phyloP scores from a whole-genome alignment of 2,329 filamentous ascomycete genomes.

The Venturiaceae sp. region DNA sequence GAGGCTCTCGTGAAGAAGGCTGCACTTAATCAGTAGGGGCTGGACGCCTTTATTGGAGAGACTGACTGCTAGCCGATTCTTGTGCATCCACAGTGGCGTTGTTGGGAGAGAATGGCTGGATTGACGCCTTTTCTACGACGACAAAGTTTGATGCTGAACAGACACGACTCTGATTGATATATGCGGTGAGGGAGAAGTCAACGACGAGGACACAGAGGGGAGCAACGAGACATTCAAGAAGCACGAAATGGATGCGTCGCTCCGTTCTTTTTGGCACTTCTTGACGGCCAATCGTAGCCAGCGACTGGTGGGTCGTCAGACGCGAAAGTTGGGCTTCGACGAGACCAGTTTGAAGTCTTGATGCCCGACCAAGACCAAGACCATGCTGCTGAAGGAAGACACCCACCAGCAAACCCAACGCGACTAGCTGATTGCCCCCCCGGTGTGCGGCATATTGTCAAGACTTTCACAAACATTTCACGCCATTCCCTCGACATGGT shows the following conservation, averaged over 20 bases:
- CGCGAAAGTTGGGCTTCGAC: neutral
- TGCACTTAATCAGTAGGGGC: neutral
- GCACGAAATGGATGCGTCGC: neutral
- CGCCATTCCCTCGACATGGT: neutral
- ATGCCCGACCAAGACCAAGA: neutral
- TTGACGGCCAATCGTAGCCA: neutral
- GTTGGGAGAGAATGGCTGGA: neutral
- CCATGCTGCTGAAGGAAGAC: no score
- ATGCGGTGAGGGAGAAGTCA: neutral
- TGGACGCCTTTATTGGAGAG: no score
- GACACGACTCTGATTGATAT: neutral
- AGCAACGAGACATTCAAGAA: neutral
- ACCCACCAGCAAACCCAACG: neutral
- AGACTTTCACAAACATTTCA: neutral
- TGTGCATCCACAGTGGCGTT: neutral
- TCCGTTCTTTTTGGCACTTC: neutral
- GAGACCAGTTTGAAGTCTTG: neutral
- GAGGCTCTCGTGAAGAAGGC: constrained; percentile 3
- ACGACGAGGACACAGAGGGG: no score
- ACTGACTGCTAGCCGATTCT: neutral
- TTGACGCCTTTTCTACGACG: neutral
- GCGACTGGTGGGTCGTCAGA: neutral
- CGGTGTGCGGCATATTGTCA: neutral
- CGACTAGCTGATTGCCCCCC: neutral
- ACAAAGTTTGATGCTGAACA: neutral